Percentiles rank a stretch among this genome's conserved stretches.
These are phyloP conservation scores for Fusarium staphyleae DNA, from an alignment of 2,329 filamentous ascomycete species.

Conservation along the genomic window DNA sequence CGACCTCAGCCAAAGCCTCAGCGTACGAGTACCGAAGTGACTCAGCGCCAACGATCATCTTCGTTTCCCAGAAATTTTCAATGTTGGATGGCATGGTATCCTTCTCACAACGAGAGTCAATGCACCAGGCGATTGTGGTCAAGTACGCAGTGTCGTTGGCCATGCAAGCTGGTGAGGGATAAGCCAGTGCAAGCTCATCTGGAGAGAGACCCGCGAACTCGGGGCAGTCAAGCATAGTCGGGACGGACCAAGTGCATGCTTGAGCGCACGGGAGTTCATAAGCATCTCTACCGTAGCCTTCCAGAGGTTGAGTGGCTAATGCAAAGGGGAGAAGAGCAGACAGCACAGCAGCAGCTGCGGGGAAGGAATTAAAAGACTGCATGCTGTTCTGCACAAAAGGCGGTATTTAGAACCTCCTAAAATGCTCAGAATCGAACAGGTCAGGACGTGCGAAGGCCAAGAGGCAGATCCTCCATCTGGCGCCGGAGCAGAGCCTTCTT, in stretches of 20 bases:
- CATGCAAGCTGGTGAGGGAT: conserved; percentile 28
- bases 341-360: too few relatives aligned
- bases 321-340: too few relatives aligned
- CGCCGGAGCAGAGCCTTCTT: too few relatives aligned
- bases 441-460: too few relatives aligned
- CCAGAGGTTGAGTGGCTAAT: conserved; percentile 17
- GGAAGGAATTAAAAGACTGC: too few relatives aligned
- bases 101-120: conserved; percentile 9
- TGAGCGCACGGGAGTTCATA: conserved; percentile 20
- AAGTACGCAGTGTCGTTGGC: conserved; percentile 24
- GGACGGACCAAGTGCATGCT: conserved; percentile 27
- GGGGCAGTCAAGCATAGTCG: conserved; percentile 29
- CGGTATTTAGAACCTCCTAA: too few relatives aligned
- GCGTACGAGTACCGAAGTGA: conserved; percentile 21
- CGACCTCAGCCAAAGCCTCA: conserved; percentile 23
- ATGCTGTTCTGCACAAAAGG: too few relatives aligned
- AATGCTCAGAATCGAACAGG: too few relatives aligned
- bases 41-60: conserved; percentile 28
- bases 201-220: conserved; percentile 31
- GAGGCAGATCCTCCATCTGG: too few relatives aligned
- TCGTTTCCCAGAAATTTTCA: conserved; percentile 27
- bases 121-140: conserved; percentile 36
- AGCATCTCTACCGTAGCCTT: conserved; percentile 27
- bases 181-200: conserved; percentile 19
- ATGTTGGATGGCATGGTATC: conserved; percentile 10